Conservation (phyloP, 2,329 filamentous ascomycete species). For the Calonectria pseudoreteaudii region DNA sequence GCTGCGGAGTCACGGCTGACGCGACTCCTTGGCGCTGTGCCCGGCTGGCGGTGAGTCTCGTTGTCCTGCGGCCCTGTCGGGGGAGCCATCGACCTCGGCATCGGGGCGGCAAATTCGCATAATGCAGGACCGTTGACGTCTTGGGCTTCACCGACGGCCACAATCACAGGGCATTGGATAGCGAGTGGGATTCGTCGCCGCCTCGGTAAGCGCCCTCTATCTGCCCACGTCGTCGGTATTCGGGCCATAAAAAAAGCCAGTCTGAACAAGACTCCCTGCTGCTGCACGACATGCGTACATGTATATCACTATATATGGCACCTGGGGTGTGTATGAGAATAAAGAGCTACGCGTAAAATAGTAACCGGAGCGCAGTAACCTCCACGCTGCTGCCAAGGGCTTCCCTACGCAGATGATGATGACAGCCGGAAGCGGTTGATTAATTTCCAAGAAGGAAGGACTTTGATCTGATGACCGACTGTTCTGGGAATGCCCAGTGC, state of each 20-base stretch:
- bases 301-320: constrained; percentile 30
- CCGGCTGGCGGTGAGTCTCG: constrained; percentile 29
- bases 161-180: constrained; percentile 37
- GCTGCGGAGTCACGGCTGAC: constrained; percentile 35
- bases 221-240: constrained; percentile 45
- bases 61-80: constrained; percentile 29
- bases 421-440: constrained; percentile 32
- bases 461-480: constrained; percentile 34
- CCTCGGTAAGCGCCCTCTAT: constrained; percentile 35
- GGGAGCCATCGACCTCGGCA: constrained; percentile 14
- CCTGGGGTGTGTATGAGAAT: constrained; percentile 32
- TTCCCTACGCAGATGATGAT: constrained; percentile 27
- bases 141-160: constrained; percentile 44
- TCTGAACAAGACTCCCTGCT: constrained; percentile 40
- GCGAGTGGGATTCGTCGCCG: constrained; percentile 40
- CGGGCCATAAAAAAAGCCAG: constrained; percentile 26
- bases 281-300: constrained; percentile 46
- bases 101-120: constrained; percentile 11
- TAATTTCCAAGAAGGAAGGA: constrained; percentile 27
- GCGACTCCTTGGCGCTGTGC: constrained; percentile 30
- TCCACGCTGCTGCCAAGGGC: background rate
- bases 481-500: constrained; percentile 17
- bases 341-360: constrained; percentile 7
- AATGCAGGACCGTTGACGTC: constrained; percentile 19
- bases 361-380: background rate